phyloP scores from a whole-genome alignment of 192 early-diverging fungal species.

The Backusella macrospora region DNA sequence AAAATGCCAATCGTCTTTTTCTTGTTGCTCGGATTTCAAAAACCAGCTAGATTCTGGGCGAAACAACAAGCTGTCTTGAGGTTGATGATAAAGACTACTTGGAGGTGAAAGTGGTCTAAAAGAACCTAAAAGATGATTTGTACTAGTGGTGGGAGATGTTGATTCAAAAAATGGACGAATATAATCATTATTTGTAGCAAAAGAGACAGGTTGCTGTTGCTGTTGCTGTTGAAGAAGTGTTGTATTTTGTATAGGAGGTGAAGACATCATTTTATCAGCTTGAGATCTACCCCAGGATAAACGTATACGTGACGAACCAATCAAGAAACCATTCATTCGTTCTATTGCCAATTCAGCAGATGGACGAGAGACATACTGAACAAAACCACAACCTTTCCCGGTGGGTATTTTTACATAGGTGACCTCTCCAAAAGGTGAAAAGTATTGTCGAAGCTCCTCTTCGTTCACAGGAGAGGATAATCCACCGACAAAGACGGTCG shows the following conservation, averaged over 20 bases:
- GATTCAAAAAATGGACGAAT: constrained; percentile 3
- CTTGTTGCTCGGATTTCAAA: constrained; percentile 3
- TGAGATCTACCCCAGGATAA: constrained; percentile 60
- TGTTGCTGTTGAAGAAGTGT: not conserved
- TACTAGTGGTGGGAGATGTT: not conserved
- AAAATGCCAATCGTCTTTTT: constrained; percentile 7
- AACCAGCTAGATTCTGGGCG: constrained; percentile 3
- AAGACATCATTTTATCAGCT: constrained; percentile 1
- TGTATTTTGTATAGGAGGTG: not conserved
- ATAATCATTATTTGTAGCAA: not conserved
- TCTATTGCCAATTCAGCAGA: constrained; percentile 89
- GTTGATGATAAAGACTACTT: not conserved
- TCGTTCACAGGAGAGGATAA: constrained; percentile 78
- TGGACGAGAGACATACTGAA: constrained; percentile 84
- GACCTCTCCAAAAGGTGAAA: constrained; percentile 89
- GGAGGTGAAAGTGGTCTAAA: constrained; percentile 21
- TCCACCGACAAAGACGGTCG: constrained; percentile 96
- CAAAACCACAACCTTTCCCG: constrained; percentile 94
- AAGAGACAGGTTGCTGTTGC: not conserved
- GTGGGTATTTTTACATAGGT: constrained; percentile 92
- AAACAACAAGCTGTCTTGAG: not conserved
- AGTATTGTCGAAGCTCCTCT: constrained; percentile 83
- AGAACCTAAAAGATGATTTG: not conserved
- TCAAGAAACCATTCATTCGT: constrained; percentile 83
- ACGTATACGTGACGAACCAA: constrained; percentile 64